Evolutionary conservation across 148 eudicot genomes (phyloP).

Genomic region (Suaeda aralocaspica): DNA sequence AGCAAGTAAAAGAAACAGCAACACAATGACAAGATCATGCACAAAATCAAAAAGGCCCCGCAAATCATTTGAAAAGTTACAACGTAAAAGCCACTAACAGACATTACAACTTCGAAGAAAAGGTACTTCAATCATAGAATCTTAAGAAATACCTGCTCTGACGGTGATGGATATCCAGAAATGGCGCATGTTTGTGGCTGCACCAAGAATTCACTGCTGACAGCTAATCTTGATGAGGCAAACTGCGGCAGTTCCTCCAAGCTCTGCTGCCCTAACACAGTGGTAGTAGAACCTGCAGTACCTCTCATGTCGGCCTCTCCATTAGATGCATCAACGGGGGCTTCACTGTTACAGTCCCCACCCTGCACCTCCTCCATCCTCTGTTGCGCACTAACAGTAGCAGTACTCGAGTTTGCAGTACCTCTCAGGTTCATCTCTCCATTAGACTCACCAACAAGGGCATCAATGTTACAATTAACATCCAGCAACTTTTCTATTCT

Average conservation of each 20-base stretch:
- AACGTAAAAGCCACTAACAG: not conserved
- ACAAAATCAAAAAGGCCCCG: not conserved
- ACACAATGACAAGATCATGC: not conserved
- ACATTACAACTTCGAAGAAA: not conserved
- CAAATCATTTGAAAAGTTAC: not conserved
- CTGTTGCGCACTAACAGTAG: not conserved
- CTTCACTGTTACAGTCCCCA: not conserved
- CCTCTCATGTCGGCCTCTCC: slow-evolving; percentile 3
- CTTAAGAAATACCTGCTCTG: slow-evolving; percentile 23
- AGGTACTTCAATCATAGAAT: not conserved
- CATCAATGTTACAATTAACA: not conserved
- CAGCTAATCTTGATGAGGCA: not conserved
- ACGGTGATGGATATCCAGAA: not conserved
- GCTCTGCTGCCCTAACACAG: not conserved
- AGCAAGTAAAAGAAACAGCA: not conserved
- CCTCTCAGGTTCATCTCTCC: not conserved
- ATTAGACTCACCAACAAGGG: not conserved
- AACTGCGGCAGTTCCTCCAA: not conserved
- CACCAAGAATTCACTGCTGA: not conserved
- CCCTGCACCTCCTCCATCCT: not conserved
- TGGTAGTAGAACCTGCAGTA: not conserved
- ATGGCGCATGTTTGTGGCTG: slow-evolving; percentile 12
- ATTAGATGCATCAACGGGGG: not conserved
- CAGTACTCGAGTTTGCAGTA: not conserved
- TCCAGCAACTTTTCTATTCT: not conserved